Evolutionary conservation across 1,284 basidiomycete species (phyloP), one percentile per base, ranked within the genome.

Genomic region (Boletellus deceptivus): DNA sequence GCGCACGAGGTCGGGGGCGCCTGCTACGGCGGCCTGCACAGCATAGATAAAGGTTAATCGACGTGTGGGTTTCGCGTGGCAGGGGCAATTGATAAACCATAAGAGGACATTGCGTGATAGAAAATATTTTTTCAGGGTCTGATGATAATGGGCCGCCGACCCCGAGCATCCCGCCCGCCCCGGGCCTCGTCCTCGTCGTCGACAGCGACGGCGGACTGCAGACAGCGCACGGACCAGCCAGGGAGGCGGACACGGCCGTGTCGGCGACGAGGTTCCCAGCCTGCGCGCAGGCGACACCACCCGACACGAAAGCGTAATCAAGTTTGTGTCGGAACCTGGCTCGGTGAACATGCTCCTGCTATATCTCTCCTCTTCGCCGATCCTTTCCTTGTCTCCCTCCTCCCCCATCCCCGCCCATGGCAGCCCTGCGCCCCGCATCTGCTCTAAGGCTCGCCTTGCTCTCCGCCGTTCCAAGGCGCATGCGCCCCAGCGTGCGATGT

Each of bases 351-450:
- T 56, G 55, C 40, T 49, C 24, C 36, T 50, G 16, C 43, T 60
- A 62, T 65, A 63, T 59, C 52, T 55, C 37, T 48, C 49, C 48
- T 49, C 39, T 59, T 63, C 58, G 33, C 55, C 52, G 49, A 45
- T 56, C 41, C 20, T 35, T 49, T 50, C 61, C 61, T 67, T 54
- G 42, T 50, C 56, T 58, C 53, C 56, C 35, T 36, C 43, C 29
- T 31, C 37, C 41, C 36, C 18, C 38, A 20, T 22, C 34, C 48
- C 50, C 57, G 54, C 56, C 38, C 62, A 80, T 80, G 75, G 72
- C 76, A 65, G 70, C 74, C 59, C 59, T 79, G 61, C 76, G 79
- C 57, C 71, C 68, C 59, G 67, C 73, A 62, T 62, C 72, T 54
- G 71, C 63, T 38, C 65, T 76, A 56, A 66, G 60, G 43, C 68